Evolutionary conservation across 768 basidiomycete genomes (phyloP).

Genomic region (Leccinum subgranulosum): DNA sequence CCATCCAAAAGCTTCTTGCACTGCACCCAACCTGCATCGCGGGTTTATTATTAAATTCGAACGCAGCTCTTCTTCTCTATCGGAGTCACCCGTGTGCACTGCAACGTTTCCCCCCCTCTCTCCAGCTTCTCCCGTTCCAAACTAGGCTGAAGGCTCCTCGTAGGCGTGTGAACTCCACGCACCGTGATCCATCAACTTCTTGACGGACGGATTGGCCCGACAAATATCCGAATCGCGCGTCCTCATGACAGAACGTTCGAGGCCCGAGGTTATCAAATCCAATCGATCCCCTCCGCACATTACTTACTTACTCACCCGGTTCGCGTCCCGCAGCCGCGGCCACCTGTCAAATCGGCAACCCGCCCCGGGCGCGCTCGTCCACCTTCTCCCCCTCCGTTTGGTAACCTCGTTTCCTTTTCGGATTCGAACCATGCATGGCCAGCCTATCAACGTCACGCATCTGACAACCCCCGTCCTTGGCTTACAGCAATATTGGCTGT

Average conservation of each 20-base stretch:
- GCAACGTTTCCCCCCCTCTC: not conserved
- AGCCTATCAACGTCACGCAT: not conserved
- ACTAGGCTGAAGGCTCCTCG: not conserved
- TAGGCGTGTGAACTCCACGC: not conserved
- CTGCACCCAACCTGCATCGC: slow-evolving; percentile 1
- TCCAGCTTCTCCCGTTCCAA: not conserved
- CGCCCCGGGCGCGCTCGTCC: not conserved
- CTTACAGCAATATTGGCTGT: not conserved
- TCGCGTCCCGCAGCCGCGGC: slow-evolving; percentile 5
- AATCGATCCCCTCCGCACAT: not conserved
- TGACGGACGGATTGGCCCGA: not conserved
- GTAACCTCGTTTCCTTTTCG: not conserved
- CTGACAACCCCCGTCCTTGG: slow-evolving; percentile 3
- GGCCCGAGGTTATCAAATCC: not conserved
- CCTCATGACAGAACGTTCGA: not conserved
- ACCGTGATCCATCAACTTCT: not conserved
- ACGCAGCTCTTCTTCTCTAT: slow-evolving; percentile 1
- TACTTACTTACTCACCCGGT: not conserved
- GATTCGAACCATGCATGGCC: not conserved
- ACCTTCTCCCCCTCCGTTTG: not conserved
- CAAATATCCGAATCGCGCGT: not conserved
- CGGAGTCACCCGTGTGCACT: slow-evolving; percentile 5
- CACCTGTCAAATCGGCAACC: not conserved
- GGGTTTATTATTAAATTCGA: not conserved
- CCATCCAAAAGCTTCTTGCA: slow-evolving; percentile 1